Base-by-base conservation (phyloP, 345 rosid species). In the Populus deltoides region DNA sequence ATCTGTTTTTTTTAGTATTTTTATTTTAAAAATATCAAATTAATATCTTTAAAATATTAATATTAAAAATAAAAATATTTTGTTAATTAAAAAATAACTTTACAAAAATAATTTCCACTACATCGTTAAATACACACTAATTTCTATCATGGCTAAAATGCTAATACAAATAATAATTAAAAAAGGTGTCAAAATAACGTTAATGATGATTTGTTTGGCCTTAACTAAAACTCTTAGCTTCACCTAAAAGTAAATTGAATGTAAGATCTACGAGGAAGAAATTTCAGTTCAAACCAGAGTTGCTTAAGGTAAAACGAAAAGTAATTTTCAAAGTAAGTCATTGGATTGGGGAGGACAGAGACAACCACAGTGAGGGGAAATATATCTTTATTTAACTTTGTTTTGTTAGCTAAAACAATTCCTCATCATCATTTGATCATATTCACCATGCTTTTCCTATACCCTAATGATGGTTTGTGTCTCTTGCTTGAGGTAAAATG, bases 151-250 rank as follows among this genome's bases (percentile, higher is more conserved):
- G 8, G 29, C 27, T 57, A 57, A 9, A 1, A 57, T 9, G 29
- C 0, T 25, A 9, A 11, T 9, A 24, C 1, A 1, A 0, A 3
- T n/a, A 33, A 33, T 3, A 33, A n/a, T 2, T n/a, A n/a, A 24
- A 4, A n/a, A n/a, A n/a, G 29, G 63, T 57, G 12, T 57, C 27
- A 9, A n/a, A 57, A 8, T 53, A 53, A 57, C n/a, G 27, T n/a
- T n/a, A 9, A 57, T 11, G 13, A 41, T 24, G 18, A 9, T 1
- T 9, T 57, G 3, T 57, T 57, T 7, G 13, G 4, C 59, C 24
- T 17, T 2, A 7, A 6, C 57, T 18, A 51, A 8, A 20, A 2
- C 62, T 57, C 62, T 2, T 8, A n/a, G 27, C 27, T 57, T 57
- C 62, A 4, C n/a, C 27, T 22, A 8, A 53, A 53, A 53, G n/a